Conservation (phyloP, 1,284 basidiomycete species). For the Malassezia japonica region DNA sequence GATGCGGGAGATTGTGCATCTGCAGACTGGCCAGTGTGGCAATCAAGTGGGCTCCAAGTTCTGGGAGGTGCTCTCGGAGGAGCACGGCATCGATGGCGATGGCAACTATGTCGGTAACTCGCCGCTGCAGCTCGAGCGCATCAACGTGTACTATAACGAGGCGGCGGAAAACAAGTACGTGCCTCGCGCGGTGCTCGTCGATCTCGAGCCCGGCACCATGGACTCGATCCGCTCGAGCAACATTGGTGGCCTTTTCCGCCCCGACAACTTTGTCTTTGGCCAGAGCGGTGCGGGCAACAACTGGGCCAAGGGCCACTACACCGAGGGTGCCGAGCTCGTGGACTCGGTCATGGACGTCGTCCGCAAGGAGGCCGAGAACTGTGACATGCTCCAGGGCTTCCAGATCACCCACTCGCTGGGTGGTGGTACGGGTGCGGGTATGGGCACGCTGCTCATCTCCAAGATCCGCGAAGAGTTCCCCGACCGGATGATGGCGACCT, state of each 20-base stretch:
- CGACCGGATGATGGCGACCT: conserved; percentile 59
- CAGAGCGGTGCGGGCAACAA: conserved; percentile 57
- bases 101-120: conserved; percentile 83
- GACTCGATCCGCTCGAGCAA: conserved; percentile 71
- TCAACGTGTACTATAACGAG: conserved; percentile 52
- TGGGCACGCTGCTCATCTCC: conserved; percentile 58
- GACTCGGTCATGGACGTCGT: conserved; percentile 57
- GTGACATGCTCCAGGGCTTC: conserved; percentile 57
- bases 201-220: conserved; percentile 95
- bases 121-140: conserved; percentile 93
- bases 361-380: conserved; percentile 56
- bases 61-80: conserved; percentile 93
- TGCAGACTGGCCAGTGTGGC: conserved; percentile 49
- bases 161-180: conserved; percentile 63
- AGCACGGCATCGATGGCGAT: conserved; percentile 88
- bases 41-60: conserved; percentile 68
- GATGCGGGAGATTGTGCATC: conserved; percentile 34
- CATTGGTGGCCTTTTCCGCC: conserved; percentile 54
- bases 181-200: conserved; percentile 70
- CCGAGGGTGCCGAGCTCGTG: conserved; percentile 53
- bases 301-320: conserved; percentile 56
- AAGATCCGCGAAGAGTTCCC: conserved; percentile 60
- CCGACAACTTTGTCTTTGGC: conserved; percentile 60
- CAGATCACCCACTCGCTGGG: conserved; percentile 58
- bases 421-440: conserved; percentile 59